Base-by-base conservation (phyloP, 2,329 filamentous ascomycete genomes). In the Magnaporthiopsis incrustans region DNA sequence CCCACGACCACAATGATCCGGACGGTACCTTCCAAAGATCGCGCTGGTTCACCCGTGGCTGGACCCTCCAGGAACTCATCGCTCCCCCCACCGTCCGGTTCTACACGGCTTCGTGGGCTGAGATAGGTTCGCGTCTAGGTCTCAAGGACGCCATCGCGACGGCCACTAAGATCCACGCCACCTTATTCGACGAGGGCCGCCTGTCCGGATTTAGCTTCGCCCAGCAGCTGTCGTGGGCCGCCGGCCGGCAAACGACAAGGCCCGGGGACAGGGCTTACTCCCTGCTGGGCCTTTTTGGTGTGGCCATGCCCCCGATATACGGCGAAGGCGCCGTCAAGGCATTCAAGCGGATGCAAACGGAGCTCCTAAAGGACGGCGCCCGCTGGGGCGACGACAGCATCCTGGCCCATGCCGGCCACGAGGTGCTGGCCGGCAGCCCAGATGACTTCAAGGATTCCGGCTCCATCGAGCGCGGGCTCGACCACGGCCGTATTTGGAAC, bases 261-360 rank as follows among this genome's bases (percentile, higher is more conserved):
- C 14, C 60, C 63, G 66, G 70, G 60, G 69, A 73, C 61, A 53
- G 62, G 4, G 71, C 69, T 0, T 73, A 71, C 59, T 71, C 66
- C 14, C 64, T 72, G 2, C 57, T 72, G 5, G 71, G 71, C 1
- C 33, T 73, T 10, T 71, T 73, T 27, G 66, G 60, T 30, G 64
- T 73, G 10, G 68, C 65, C 22, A 70, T 73, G 67, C 65, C 70
- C 2, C 61, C 71, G 25, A 65, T 72, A 2, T 73, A 72, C 32
- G 70, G 71, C 10, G 71, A 73, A 63, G 67, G 69, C n/a, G 32
- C 32, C 10, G 44, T 53, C 3, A 66, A 62, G 38, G 67, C 70
- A 5, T 71, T 71, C 44, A 26, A 57, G 25, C 64, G 69, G 5
- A 63, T 71, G 11, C 69, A 71, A 63, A 64, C 71, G 30, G 67